Conservation (phyloP, 169 alveolate genomes). For the Hepatocystis sp. region DNA sequence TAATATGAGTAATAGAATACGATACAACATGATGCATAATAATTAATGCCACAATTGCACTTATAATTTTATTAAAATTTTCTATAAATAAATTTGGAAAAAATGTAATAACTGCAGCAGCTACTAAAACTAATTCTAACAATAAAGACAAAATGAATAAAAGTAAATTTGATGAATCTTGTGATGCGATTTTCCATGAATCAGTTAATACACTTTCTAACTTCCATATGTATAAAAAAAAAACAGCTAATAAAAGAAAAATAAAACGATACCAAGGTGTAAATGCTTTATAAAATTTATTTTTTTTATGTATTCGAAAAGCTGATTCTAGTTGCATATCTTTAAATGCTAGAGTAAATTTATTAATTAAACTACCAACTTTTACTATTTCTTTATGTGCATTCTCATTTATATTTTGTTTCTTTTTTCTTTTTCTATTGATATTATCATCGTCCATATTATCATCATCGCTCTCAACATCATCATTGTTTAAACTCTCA, state of each 20-base stretch:
- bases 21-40: constrained; percentile 71
- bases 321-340: constrained; percentile 85
- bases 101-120: constrained; percentile 75
- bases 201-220: constrained; percentile 51
- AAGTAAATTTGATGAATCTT: constrained; percentile 40
- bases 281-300: constrained; percentile 80
- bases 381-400: constrained; percentile 64
- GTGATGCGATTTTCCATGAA: constrained; percentile 39
- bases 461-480: constrained; percentile 3
- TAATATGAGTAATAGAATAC: constrained; percentile 66
- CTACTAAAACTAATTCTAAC: constrained; percentile 44
- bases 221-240: constrained; percentile 75
- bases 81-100: constrained; percentile 63
- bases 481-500: constrained; percentile 43
- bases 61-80: constrained; percentile 76
- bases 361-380: constrained; percentile 78
- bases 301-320: constrained; percentile 78
- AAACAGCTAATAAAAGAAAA: constrained; percentile 76
- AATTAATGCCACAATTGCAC: constrained; percentile 50
- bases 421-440: constrained; percentile 34
- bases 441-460: constrained; percentile 25
- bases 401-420: constrained; percentile 35
- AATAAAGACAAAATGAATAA: constrained; percentile 37
- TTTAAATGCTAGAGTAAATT: constrained; percentile 82
- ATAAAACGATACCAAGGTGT: constrained; percentile 82